Percentiles rank a stretch among this genome's conserved stretches.
Evolutionary conservation across 2,329 filamentous ascomycete genomes (phyloP).

Genomic region (Ophiocordyceps robertsii): DNA sequence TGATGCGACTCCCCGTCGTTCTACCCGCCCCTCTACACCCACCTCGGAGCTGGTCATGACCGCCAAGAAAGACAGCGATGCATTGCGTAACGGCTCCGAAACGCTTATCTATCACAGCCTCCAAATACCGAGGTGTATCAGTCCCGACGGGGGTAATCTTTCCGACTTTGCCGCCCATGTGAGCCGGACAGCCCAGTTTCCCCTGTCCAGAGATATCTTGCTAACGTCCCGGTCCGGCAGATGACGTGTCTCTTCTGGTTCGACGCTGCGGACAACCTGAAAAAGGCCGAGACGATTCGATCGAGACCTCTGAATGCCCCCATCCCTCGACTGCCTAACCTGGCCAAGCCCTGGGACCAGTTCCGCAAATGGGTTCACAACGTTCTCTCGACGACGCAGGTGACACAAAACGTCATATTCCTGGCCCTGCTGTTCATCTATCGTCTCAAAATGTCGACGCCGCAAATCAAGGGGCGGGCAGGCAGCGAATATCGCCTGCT

Average conservation of each 20-base stretch:
- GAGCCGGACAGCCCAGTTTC: slow-evolving; percentile 11
- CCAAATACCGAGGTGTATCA: slow-evolving; percentile 64
- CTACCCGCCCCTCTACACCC: slow-evolving; percentile 25
- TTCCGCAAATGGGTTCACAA: slow-evolving; percentile 92
- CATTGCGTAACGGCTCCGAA: slow-evolving; percentile 24
- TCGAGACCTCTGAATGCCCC: slow-evolving; percentile 22
- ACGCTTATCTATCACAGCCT: slow-evolving; percentile 45
- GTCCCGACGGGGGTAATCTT: slow-evolving; percentile 59
- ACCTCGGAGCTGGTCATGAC: slow-evolving; percentile 13
- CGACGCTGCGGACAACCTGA: slow-evolving; percentile 69
- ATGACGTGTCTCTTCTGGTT: slow-evolving; percentile 98
- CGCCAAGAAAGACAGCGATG: slow-evolving; percentile 15
- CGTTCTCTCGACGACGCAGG: slow-evolving; percentile 85
- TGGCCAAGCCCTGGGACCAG: slow-evolving; percentile 63
- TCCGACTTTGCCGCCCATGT: slow-evolving; percentile 78
- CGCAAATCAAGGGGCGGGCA: slow-evolving; percentile 74
- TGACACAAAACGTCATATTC: slow-evolving; percentile 89
- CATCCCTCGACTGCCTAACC: slow-evolving; percentile 44
- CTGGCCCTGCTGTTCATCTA: slow-evolving; percentile 88
- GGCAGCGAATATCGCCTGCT: slow-evolving; percentile 89
- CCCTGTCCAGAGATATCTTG: not conserved
- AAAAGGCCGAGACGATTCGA: slow-evolving; percentile 53
- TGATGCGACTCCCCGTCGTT: slow-evolving; percentile 15
- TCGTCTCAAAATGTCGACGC: slow-evolving; percentile 79
- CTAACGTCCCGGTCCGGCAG: slow-evolving; percentile 26